Evolutionary conservation across 2,329 filamentous ascomycete species (phyloP).

Genomic region (Tolypocladium sp.): DNA sequence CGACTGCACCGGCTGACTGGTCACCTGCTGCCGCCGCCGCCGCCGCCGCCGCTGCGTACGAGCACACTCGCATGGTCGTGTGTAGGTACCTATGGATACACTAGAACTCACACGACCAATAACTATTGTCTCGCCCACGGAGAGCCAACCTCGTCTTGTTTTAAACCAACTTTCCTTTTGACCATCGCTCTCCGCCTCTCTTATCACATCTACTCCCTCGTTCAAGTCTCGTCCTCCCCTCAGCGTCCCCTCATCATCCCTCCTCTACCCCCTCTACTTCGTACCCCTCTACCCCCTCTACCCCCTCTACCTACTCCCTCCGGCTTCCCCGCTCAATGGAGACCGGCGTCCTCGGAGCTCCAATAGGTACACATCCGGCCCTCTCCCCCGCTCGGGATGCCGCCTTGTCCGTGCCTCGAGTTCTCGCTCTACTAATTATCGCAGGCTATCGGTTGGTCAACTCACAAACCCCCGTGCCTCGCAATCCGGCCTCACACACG

Average conservation of each 20-base stretch:
- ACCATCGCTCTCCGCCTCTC: background rate
- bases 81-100: background rate
- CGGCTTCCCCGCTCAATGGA: background rate
- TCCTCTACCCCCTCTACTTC: background rate
- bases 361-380: background rate
- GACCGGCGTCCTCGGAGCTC: background rate
- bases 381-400: background rate
- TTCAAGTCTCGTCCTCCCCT: background rate
- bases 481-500: background rate
- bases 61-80: background rate
- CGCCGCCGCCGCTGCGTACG: background rate
- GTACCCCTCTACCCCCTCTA: background rate
- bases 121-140: background rate
- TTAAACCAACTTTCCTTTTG: background rate
- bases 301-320: background rate
- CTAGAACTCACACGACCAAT: background rate
- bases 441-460: background rate
- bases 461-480: background rate
- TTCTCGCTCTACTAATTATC: background rate
- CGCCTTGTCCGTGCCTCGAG: background rate
- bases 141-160: background rate
- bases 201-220: background rate
- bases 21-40: background rate
- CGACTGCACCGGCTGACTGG: background rate
- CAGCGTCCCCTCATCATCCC: background rate